A percentile compares a stretch with the other conserved stretches of the same genome.
Conservation (phyloP, 2,329 filamentous ascomycete genomes). For the Alternaria alternata region DNA sequence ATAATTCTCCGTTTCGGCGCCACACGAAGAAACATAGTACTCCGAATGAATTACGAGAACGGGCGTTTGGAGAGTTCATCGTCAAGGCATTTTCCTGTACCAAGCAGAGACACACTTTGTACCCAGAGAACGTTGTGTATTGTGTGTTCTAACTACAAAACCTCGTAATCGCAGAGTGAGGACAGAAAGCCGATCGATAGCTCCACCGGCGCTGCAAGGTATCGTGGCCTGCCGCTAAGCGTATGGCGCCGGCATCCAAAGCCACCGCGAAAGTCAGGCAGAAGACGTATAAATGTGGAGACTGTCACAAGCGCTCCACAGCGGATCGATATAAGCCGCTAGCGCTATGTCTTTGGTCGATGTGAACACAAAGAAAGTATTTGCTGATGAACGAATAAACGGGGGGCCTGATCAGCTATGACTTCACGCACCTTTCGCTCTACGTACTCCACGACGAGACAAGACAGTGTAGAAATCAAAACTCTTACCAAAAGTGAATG, state of each 20-base stretch:
- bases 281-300: background rate
- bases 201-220: constrained; percentile 9
- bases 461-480: background rate
- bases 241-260: constrained; percentile 6
- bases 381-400: constrained; percentile 1
- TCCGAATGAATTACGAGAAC: background rate
- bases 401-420: constrained; percentile 6
- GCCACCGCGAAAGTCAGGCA: background rate
- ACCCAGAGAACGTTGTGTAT: background rate
- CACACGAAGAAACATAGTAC: background rate
- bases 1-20: constrained; percentile 11
- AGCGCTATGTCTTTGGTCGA: background rate
- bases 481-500: background rate
- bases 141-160: background rate
- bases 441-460: background rate
- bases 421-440: constrained; percentile 1
- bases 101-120: background rate
- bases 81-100: background rate
- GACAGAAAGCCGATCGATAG: background rate
- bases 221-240: background rate
- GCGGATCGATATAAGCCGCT: background rate
- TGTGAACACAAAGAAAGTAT: background rate
- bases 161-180: background rate
- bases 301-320: constrained; percentile 4
- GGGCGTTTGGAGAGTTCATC: background rate